Evolutionary conservation across 2,329 filamentous ascomycete genomes (phyloP).

Genomic region (Arthrinium phaeospermum): DNA sequence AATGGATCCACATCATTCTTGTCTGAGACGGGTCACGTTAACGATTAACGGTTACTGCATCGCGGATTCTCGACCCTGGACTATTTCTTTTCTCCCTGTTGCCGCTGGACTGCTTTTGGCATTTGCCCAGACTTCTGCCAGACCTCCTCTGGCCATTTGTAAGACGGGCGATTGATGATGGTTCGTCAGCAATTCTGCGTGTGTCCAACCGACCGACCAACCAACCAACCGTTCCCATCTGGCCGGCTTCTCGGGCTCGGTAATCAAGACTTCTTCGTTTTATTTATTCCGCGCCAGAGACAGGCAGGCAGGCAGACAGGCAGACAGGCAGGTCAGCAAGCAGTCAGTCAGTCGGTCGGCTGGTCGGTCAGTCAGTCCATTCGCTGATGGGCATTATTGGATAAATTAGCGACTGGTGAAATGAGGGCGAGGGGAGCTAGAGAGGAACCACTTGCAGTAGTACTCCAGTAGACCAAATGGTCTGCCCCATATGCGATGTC

Average conservation of each 20-base stretch:
- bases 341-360: background rate
- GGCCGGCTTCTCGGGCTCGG: slow-evolving; percentile 1
- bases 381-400: background rate
- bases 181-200: background rate
- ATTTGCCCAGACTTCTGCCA: background rate
- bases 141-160: background rate
- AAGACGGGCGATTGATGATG: slow-evolving; percentile 2
- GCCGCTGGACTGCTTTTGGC: background rate
- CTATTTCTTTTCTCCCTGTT: slow-evolving; percentile 10
- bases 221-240: background rate
- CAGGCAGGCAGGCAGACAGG: background rate
- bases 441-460: slow-evolving; percentile 17
- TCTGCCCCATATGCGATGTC: slow-evolving; percentile 1
- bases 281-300: background rate
- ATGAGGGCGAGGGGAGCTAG: slow-evolving; percentile 3
- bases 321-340: background rate
- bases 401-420: slow-evolving; percentile 11
- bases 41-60: slow-evolving; percentile 16
- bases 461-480: slow-evolving; percentile 13
- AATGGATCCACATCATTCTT: background rate
- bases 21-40: slow-evolving; percentile 14
- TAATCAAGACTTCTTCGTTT: background rate
- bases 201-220: background rate
- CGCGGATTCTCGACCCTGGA: background rate
- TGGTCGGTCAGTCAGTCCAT: background rate